A percentile compares a stretch with the other conserved stretches of the same genome.
Conservation (phyloP, 2,329 filamentous ascomycete genomes). For the Arachnopeziza araneosa region DNA sequence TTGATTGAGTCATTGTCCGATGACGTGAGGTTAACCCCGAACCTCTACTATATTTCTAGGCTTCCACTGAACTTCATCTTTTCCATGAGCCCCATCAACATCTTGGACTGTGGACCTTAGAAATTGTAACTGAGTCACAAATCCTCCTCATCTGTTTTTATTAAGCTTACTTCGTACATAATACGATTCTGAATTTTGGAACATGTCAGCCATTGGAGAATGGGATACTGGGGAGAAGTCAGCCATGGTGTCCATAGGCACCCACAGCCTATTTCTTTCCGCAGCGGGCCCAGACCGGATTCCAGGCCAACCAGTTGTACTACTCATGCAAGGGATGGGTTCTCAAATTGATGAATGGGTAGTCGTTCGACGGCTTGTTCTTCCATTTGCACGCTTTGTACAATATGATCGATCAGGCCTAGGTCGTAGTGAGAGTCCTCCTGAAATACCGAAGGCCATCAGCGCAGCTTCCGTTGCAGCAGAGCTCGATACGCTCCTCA, state of each 20-base stretch:
- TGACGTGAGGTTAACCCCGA: too few relatives aligned
- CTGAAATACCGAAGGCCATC: conserved; percentile 2
- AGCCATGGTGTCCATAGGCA: conserved; percentile 17
- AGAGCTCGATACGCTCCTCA: conserved; percentile 12
- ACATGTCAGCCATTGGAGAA: neutral
- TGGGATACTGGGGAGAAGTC: conserved; percentile 13
- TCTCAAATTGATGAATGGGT: conserved; percentile 23
- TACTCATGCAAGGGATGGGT: conserved; percentile 23
- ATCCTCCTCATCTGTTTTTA: too few relatives aligned
- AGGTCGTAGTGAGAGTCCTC: conserved; percentile 16
- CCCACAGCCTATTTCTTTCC: conserved; percentile 19
- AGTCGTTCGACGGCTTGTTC: conserved; percentile 17
- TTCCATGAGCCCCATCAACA: too few relatives aligned
- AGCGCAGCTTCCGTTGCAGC: conserved; percentile 1
- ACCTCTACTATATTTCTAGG: too few relatives aligned
- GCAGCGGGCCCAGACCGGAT: conserved; percentile 21
- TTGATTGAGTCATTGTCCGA: too few relatives aligned
- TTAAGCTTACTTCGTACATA: too few relatives aligned
- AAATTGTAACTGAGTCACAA: too few relatives aligned
- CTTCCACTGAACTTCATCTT: too few relatives aligned
- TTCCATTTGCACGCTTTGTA: conserved; percentile 19
- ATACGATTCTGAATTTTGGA: too few relatives aligned
- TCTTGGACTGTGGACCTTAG: too few relatives aligned
- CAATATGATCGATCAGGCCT: conserved; percentile 25
- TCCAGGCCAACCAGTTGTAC: conserved; percentile 17